Percentiles rank a stretch among this genome's conserved stretches.
Conservation (phyloP, 2,329 filamentous ascomycete species). For the Pseudogymnoascus destructans region DNA sequence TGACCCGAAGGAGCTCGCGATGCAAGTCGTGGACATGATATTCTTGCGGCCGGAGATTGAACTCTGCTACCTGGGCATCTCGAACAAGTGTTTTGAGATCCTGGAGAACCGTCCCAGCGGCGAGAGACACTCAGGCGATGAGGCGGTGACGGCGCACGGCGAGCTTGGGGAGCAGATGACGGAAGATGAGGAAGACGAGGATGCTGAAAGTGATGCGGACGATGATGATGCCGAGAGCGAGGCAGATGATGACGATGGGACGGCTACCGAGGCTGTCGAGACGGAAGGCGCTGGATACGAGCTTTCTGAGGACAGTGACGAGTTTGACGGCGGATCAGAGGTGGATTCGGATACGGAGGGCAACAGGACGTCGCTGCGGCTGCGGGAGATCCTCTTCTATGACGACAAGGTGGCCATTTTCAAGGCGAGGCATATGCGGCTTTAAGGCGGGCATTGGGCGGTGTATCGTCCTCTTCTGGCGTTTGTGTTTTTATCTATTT, state of each 20-base stretch:
- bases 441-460: constrained; percentile 23
- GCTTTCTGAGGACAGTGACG: constrained; percentile 33
- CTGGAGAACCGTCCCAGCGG: constrained; percentile 47
- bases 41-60: constrained; percentile 62
- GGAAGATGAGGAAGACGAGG: constrained; percentile 34
- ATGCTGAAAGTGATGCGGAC: constrained; percentile 35
- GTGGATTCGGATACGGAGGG: constrained; percentile 28
- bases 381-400: constrained; percentile 72
- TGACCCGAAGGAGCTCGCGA: constrained; percentile 56
- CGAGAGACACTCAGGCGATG: constrained; percentile 22
- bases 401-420: constrained; percentile 75
- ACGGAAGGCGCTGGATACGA: constrained; percentile 28
- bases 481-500: background rate
- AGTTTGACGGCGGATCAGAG: constrained; percentile 29
- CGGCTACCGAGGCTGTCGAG: constrained; percentile 24
- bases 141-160: constrained; percentile 25
- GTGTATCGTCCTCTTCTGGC: background rate
- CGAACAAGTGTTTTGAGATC: constrained; percentile 71
- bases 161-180: constrained; percentile 26
- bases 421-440: constrained; percentile 53
- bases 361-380: constrained; percentile 38
- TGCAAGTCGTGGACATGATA: constrained; percentile 68
- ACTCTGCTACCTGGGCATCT: constrained; percentile 64
- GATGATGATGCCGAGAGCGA: constrained; percentile 34
- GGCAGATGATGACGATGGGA: constrained; percentile 28